Conservation (phyloP, 139 green algal species). For the Coccomyxa sp. region DNA sequence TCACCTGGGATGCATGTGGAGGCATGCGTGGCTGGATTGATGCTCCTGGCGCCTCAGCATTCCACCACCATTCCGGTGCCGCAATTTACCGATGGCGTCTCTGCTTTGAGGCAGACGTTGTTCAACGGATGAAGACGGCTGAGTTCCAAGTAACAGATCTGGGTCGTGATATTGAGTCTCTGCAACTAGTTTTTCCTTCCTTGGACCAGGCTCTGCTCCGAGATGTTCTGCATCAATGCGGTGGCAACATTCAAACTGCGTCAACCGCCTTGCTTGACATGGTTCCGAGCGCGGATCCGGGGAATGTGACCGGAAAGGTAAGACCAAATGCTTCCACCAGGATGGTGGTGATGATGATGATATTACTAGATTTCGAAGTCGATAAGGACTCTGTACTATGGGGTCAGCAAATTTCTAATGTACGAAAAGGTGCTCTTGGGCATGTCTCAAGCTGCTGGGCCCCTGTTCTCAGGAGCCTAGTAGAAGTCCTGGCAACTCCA, state of each 20-base stretch:
- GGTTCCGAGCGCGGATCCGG: background rate
- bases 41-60: background rate
- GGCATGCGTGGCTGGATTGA: background rate
- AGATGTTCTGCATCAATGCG: background rate
- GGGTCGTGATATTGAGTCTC: background rate
- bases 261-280: background rate
- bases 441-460: background rate
- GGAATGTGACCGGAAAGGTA: no score
- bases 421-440: background rate
- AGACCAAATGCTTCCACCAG: background rate
- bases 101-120: background rate
- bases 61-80: background rate
- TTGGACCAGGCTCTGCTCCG: background rate
- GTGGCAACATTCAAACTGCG: background rate
- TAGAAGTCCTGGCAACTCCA: background rate
- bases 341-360: background rate
- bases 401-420: no score
- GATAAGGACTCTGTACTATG: background rate
- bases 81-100: background rate
- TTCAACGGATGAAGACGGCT: background rate
- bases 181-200: background rate
- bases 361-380: background rate
- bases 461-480: background rate
- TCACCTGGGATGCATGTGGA: no score
- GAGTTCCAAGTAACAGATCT: background rate